phyloP scores from a whole-genome alignment of 805 yeast species.

The Nakazawaea sp. region DNA sequence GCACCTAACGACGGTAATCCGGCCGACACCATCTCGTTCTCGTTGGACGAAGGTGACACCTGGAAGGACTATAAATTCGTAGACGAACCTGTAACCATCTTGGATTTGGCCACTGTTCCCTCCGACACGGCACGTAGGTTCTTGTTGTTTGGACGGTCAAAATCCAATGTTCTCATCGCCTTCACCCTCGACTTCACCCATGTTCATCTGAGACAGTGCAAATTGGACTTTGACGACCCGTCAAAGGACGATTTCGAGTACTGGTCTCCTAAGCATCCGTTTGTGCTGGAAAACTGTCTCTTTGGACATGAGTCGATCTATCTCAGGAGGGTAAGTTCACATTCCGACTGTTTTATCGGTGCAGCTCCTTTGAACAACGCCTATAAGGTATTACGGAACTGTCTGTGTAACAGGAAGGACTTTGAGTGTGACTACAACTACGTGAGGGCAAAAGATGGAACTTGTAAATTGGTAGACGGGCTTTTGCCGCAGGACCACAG shows the following conservation, averaged over 20 bases:
- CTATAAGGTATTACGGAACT: constrained; percentile 50
- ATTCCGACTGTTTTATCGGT: constrained; percentile 63
- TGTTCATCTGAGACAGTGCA: constrained; percentile 48
- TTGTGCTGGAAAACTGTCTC: constrained; percentile 43
- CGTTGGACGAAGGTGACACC: constrained; percentile 71
- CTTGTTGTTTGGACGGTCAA: constrained; percentile 51
- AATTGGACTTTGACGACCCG: constrained; percentile 34
- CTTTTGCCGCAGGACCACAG: constrained; percentile 57
- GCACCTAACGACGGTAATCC: constrained; percentile 47
- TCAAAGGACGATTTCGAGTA: constrained; percentile 52
- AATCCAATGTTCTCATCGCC: constrained; percentile 21
- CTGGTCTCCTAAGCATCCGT: constrained; percentile 57
- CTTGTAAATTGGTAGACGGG: constrained; percentile 81
- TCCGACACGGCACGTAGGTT: constrained; percentile 83
- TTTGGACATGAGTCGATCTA: constrained; percentile 67
- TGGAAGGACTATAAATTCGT: constrained; percentile 68
- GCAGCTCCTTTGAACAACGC: constrained; percentile 56
- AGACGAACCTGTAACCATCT: constrained; percentile 45
- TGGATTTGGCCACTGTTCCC: constrained; percentile 85
- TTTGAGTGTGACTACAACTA: constrained; percentile 93
- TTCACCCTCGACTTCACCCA: constrained; percentile 53
- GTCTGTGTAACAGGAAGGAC: constrained; percentile 81
- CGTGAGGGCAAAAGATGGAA: constrained; percentile 64
- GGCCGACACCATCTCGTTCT: constrained; percentile 56
- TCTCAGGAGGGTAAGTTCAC: constrained; percentile 49